A percentile compares a stretch with the other conserved stretches of the same genome.
phyloP scores from a whole-genome alignment of 768 basidiomycete genomes.

The Mycena latifolia region DNA sequence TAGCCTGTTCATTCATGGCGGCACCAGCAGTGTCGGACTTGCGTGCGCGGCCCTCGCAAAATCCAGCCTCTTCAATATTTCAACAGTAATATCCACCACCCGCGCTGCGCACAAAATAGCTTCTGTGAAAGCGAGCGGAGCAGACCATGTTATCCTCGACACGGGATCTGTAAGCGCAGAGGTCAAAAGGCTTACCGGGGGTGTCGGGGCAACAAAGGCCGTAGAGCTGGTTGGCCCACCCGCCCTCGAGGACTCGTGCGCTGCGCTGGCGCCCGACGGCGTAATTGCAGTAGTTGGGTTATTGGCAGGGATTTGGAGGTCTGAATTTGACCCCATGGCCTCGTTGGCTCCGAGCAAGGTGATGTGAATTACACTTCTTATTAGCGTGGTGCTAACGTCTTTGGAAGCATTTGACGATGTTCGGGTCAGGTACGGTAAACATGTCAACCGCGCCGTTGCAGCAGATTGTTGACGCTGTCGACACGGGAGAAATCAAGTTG shows the following conservation, averaged over 20 bases:
- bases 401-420: constrained; percentile 39
- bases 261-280: constrained; percentile 32
- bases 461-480: constrained; percentile 39
- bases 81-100: constrained; percentile 39
- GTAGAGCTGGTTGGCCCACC: constrained; percentile 41
- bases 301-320: constrained; percentile 38
- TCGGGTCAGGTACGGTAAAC: constrained; percentile 34
- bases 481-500: constrained; percentile 34
- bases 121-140: constrained; percentile 32
- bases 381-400: background rate
- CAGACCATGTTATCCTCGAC: constrained; percentile 40
- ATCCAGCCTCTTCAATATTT: constrained; percentile 38
- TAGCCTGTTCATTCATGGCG: constrained; percentile 41
- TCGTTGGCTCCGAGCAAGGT: constrained; percentile 39
- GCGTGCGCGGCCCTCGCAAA: constrained; percentile 38
- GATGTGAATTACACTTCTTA: background rate
- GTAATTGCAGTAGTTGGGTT: constrained; percentile 37
- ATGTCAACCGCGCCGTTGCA: constrained; percentile 39
- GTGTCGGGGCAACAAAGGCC: constrained; percentile 36
- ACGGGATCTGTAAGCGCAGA: constrained; percentile 33
- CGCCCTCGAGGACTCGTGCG: constrained; percentile 35
- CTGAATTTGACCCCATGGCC: constrained; percentile 39
- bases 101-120: constrained; percentile 34
- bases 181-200: constrained; percentile 36
- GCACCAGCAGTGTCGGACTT: constrained; percentile 41